Percentiles rank a stretch among this genome's conserved stretches.
phyloP scores from a whole-genome alignment of 768 basidiomycete species.

The Neoboletus brunneissimus region DNA sequence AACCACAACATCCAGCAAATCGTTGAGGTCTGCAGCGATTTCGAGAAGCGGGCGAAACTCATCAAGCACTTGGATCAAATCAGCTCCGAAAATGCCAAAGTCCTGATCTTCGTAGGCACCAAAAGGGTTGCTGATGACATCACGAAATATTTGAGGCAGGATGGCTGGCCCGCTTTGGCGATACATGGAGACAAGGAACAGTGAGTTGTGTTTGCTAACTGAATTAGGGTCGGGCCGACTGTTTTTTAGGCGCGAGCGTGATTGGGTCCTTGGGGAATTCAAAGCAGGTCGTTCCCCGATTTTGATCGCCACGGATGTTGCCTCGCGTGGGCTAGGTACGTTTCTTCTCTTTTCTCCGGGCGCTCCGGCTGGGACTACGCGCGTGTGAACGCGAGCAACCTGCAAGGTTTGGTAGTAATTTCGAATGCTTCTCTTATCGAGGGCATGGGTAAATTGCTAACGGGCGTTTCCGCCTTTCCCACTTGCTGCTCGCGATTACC shows the following conservation, averaged over 20 bases:
- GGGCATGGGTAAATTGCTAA: constrained; percentile 27
- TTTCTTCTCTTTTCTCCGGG: constrained; percentile 41
- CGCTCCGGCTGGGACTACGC: constrained; percentile 32
- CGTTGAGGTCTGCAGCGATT: constrained; percentile 95
- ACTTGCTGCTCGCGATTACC: constrained; percentile 24
- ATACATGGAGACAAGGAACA: constrained; percentile 99
- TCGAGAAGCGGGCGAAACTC: constrained; percentile 94
- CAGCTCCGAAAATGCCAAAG: constrained; percentile 95
- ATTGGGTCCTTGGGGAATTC: constrained; percentile 98
- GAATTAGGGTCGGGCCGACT: background rate
- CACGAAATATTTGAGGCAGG: constrained; percentile 95
- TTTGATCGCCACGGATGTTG: constrained; percentile 98
- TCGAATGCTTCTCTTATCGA: constrained; percentile 19
- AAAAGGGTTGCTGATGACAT: constrained; percentile 98
- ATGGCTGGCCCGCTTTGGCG: constrained; percentile 99
- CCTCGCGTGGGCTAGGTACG: constrained; percentile 99
- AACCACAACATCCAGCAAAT: constrained; percentile 98
- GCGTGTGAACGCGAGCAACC: constrained; percentile 32
- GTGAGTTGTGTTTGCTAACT: constrained; percentile 44
- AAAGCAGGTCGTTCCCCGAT: constrained; percentile 97
- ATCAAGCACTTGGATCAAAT: constrained; percentile 97
- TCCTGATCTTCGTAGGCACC: constrained; percentile 96
- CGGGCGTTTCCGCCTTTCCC: constrained; percentile 8
- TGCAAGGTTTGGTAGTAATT: constrained; percentile 28
- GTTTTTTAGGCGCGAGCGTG: constrained; percentile 80